phyloP scores from a whole-genome alignment of 2,329 filamentous ascomycete genomes.

The Sporothrix brasiliensis region DNA sequence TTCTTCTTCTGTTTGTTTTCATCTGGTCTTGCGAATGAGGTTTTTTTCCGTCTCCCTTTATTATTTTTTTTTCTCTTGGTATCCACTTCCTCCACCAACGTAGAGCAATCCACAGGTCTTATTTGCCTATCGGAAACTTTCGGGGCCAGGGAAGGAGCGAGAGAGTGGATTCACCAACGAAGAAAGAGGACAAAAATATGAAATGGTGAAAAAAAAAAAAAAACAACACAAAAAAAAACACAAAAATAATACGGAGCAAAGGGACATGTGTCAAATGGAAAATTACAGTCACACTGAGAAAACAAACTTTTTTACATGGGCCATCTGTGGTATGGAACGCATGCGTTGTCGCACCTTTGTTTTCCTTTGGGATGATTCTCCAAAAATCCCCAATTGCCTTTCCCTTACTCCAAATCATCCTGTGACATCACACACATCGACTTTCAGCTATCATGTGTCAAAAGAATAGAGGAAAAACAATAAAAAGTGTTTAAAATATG shows the following conservation, averaged over 20 bases:
- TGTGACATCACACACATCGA: slow-evolving; percentile 15
- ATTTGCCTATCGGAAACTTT: slow-evolving; percentile 26
- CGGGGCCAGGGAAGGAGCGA: slow-evolving; percentile 17
- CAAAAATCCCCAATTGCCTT: slow-evolving; percentile 16
- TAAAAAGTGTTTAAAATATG: background rate
- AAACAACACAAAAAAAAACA: background rate
- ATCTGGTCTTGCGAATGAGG: background rate
- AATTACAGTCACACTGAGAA: slow-evolving; percentile 4
- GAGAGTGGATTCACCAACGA: background rate
- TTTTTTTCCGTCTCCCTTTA: slow-evolving; percentile 12
- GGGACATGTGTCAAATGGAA: background rate
- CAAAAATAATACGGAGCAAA: slow-evolving; percentile 18
- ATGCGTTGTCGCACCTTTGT: background rate
- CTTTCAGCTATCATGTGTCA: background rate
- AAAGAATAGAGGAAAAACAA: background rate
- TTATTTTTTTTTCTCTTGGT: slow-evolving; percentile 1
- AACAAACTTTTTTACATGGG: background rate
- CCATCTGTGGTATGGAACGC: background rate
- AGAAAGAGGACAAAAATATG: background rate
- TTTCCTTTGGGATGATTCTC: background rate
- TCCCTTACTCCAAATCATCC: slow-evolving; percentile 9
- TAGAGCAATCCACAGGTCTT: slow-evolving; percentile 9
- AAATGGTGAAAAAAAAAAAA: background rate
- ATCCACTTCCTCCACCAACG: slow-evolving; percentile 26
- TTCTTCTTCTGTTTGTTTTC: background rate